phyloP scores from a whole-genome alignment of 1,139 yeast species.

The Diutina siamensis region DNA sequence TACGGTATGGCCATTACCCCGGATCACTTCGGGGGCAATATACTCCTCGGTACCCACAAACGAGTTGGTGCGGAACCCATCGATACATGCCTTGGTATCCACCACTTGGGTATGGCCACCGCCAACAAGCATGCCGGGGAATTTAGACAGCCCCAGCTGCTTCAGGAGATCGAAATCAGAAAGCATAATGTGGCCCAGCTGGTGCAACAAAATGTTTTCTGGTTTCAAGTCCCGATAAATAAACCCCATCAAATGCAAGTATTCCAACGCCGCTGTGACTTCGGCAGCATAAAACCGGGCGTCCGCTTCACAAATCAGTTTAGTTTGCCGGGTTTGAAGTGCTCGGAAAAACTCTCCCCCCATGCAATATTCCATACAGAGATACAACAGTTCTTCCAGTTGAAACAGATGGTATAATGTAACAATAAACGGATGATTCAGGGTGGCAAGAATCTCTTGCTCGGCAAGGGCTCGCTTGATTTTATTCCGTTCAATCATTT shows the following conservation, averaged over 20 bases:
- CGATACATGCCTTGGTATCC: constrained; percentile 90
- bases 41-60: constrained; percentile 98
- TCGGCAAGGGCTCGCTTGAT: constrained; percentile 92
- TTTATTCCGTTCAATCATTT: constrained; percentile 91
- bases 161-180: constrained; percentile 94
- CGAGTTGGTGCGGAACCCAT: constrained; percentile 91
- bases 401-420: constrained; percentile 95
- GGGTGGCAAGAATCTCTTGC: constrained; percentile 90
- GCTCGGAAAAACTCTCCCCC: constrained; percentile 99
- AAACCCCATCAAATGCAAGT: constrained; percentile 91
- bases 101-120: constrained; percentile 20
- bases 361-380: constrained; percentile 98
- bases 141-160: constrained; percentile 62
- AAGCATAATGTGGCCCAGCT: constrained; percentile 95
- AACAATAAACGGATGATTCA: constrained; percentile 95
- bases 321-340: constrained; percentile 78
- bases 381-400: constrained; percentile 80
- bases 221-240: constrained; percentile 93
- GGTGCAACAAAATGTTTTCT: constrained; percentile 84
- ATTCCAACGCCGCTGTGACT: constrained; percentile 94
- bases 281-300: constrained; percentile 95
- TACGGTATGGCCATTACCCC: constrained; percentile 94
- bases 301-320: constrained; percentile 77
- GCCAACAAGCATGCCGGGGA: constrained; percentile 29
- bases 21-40: constrained; percentile 94